Evolutionary conservation across 179 eudicot genomes (phyloP).

Genomic region (Spergularia azorica): DNA sequence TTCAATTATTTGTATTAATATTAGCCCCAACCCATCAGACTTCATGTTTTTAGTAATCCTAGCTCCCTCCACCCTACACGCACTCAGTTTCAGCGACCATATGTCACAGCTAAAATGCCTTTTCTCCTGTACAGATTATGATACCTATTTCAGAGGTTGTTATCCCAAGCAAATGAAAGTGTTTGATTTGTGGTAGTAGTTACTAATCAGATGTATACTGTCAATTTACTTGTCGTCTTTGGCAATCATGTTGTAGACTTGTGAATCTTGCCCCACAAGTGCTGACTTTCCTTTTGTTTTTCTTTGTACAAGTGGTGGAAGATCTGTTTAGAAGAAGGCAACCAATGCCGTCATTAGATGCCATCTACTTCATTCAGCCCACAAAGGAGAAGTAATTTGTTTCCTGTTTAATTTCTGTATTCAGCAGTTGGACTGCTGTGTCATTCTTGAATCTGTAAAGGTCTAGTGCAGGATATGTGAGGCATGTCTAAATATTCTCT

Average conservation of each 20-base stretch:
- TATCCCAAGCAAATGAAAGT: no score
- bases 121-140: no score
- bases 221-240: no score
- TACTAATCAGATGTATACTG: no score
- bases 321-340: constrained; percentile 92
- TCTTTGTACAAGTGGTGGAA: constrained; percentile 81
- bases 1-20: not conserved
- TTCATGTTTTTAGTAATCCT: no score
- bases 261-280: not conserved
- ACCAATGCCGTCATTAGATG: constrained; percentile 94
- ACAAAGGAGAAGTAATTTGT: constrained; percentile 80
- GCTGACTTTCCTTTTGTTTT: not conserved
- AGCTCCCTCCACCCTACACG: no score
- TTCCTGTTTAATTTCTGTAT: not conserved
- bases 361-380: constrained; percentile 93
- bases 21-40: not conserved
- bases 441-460: not conserved
- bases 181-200: no score
- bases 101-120: no score
- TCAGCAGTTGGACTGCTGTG: not conserved
- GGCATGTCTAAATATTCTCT: constrained; percentile 15
- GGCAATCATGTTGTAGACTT: not conserved
- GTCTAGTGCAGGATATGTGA: not conserved
- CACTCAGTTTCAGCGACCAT: no score
- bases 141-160: no score